These are phyloP conservation scores for Fragilariopsis cylindrus DNA, from an alignment of 108 stramenopile species.

Conservation along the genomic window DNA sequence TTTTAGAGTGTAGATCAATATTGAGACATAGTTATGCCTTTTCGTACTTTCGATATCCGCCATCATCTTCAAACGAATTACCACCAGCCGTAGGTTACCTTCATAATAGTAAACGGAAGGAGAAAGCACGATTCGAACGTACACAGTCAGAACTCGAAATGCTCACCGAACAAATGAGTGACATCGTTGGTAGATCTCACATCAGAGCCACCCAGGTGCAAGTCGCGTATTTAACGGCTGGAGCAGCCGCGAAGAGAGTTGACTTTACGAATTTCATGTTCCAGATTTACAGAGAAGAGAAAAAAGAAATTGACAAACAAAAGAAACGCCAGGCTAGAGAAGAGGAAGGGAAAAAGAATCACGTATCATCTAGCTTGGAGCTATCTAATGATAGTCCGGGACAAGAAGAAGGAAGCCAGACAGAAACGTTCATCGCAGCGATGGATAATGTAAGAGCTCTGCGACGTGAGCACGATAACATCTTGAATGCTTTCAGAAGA, in stretches of 20 bases:
- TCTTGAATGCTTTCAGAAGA: background rate
- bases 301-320: slow-evolving; percentile 23
- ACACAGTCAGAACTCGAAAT: slow-evolving; percentile 63
- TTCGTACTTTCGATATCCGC: slow-evolving; percentile 51
- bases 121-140: slow-evolving; percentile 52
- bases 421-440: background rate
- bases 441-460: background rate
- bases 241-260: slow-evolving; percentile 43
- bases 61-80: background rate
- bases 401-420: background rate
- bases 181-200: slow-evolving; percentile 62
- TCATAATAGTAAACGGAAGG: slow-evolving; percentile 17
- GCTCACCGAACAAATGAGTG: slow-evolving; percentile 62
- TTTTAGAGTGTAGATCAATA: slow-evolving; percentile 53
- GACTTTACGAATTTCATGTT: slow-evolving; percentile 53
- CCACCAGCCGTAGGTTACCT: background rate
- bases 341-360: slow-evolving; percentile 1
- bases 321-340: background rate
- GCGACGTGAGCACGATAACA: background rate
- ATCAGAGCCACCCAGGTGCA: slow-evolving; percentile 57
- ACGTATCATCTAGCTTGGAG: background rate
- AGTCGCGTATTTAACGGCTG: slow-evolving; percentile 50
- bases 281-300: slow-evolving; percentile 41
- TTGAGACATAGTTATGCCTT: slow-evolving; percentile 58
- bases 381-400: background rate